Evolutionary conservation across 2,329 filamentous ascomycete species (phyloP), one percentile per base, ranked within the genome.

Genomic region (Ascochyta pisi): DNA sequence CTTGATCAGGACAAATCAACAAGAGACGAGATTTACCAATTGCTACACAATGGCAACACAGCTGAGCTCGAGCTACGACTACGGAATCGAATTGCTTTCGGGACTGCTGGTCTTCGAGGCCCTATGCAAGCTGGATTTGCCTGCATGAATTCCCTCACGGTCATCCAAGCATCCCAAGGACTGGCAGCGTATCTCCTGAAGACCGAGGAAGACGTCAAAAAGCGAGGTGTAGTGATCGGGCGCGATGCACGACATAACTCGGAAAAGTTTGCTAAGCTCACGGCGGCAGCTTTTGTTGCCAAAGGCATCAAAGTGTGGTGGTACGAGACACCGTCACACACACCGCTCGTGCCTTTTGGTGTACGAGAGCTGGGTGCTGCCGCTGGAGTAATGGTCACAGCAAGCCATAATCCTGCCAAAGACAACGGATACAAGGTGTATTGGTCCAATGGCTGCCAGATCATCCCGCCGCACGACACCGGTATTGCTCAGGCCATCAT

Each of bases 391-490:
- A 88, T 89, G 85, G 81, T 89, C 34, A 89, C 86, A 13, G 86
- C 86, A 29, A 87, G 84, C 65, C 85, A 87, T 71, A 88, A 89
- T 62, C 85, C 86, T 13, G 82, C 84, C 41, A 77, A 82, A 62
- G 85, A 88, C 67, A 88, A 88, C 66, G 86, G 86, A 19, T 88
- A 88, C 74, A 89, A 89, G 74, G 86, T 89, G 8, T 89, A 88
- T 74, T 87, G 84, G 77, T 78, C 77, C 15, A 88, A 87, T 65
- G 86, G 85, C 2, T 86, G 84, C 64, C 86, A 89, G 68, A 88
- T 89, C 61, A 86, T 88, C 49, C 81, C 84, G 9, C 86, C 86
- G 3, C 82, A 84, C 58, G 86, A 88, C 61, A 75, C 67, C 19
- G 82, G 83, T 27, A 89, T 89, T 51, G 82, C 84, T 4, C 74